phyloP scores from a whole-genome alignment of 2,329 filamentous ascomycete species.

The Paramyrothecium roridum region DNA sequence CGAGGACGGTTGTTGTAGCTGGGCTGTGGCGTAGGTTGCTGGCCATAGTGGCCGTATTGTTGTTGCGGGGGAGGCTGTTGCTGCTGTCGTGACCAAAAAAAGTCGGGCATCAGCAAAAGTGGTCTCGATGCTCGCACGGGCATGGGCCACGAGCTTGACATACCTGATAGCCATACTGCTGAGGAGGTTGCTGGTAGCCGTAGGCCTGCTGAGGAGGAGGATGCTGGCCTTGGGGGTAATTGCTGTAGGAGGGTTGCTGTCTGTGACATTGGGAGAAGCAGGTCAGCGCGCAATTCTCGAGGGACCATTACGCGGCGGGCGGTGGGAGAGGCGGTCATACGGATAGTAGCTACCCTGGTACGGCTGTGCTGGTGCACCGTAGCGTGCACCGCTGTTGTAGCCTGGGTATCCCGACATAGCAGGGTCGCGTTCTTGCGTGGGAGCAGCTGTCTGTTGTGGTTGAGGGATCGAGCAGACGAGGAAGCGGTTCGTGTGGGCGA shows the following conservation, averaged over 20 bases:
- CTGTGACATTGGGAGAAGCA: conserved; percentile 19
- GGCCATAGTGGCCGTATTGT: conserved; percentile 23
- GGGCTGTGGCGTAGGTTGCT: conserved; percentile 30
- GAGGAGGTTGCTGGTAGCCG: conserved; percentile 38
- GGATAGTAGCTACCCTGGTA: conserved; percentile 45
- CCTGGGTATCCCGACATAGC: conserved; percentile 63
- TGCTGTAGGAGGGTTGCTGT: conserved; percentile 43
- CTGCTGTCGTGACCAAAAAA: conserved; percentile 11
- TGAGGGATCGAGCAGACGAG: not conserved
- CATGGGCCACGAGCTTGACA: conserved; percentile 1
- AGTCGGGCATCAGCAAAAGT: conserved; percentile 5
- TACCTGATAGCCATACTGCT: conserved; percentile 38
- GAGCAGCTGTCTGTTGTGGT: not conserved
- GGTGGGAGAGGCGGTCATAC: conserved; percentile 37
- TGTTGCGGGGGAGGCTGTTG: conserved; percentile 31
- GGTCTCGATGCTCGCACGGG: not conserved
- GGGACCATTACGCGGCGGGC: conserved; percentile 2
- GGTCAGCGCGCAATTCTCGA: conserved; percentile 14
- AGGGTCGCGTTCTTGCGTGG: conserved; percentile 4
- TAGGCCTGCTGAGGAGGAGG: conserved; percentile 48
- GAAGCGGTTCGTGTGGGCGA: too few relatives aligned
- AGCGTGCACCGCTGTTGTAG: conserved; percentile 46
- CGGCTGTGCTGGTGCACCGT: conserved; percentile 32
- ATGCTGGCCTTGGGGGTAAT: conserved; percentile 43
- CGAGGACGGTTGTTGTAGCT: conserved; percentile 48